These are phyloP conservation scores for Hyaloscypha hepaticicola DNA, from an alignment of 495 filamentous ascomycete genomes.

Conservation along the genomic window DNA sequence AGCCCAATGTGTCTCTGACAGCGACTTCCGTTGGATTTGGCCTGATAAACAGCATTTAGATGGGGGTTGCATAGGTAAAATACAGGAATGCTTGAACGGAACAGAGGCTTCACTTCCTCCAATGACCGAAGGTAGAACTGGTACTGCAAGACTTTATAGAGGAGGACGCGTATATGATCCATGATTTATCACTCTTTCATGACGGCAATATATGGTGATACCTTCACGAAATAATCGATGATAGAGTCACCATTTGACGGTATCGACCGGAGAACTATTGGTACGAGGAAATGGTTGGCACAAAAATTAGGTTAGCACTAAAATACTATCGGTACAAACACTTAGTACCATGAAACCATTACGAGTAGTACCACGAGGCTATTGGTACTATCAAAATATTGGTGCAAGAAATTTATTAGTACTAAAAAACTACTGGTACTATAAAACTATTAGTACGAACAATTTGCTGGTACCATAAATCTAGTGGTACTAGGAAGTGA, in stretches of 20 bases:
- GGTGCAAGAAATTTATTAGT: conserved; percentile 9
- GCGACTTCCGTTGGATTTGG: no score
- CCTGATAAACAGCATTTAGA: no score
- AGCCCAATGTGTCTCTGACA: no score
- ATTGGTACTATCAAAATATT: conserved; percentile 8
- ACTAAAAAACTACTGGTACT: conserved; percentile 12
- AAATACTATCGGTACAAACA: conserved; percentile 1
- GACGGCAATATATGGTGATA: conserved; percentile 3
- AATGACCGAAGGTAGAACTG: conserved; percentile 4
- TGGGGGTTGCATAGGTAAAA: no score
- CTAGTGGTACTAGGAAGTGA: conserved; percentile 11
- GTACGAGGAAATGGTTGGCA: not conserved
- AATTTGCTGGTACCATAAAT: conserved; percentile 11
- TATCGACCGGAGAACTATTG: not conserved
- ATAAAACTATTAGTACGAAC: conserved; percentile 7
- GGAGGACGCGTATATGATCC: conserved; percentile 2
- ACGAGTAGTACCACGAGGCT: conserved; percentile 1
- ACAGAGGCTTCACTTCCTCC: not conserved
- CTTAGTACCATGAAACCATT: conserved; percentile 1
- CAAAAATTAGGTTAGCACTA: not conserved
- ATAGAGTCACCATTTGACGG: conserved; percentile 2
- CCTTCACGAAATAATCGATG: conserved; percentile 4
- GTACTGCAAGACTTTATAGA: conserved; percentile 1
- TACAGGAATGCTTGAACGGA: no score
- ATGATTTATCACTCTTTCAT: conserved; percentile 4